A percentile compares a stretch with the other conserved stretches of the same genome.
Evolutionary conservation across 1,284 basidiomycete species (phyloP).

Genomic region (Hemileccinum hortonii): DNA sequence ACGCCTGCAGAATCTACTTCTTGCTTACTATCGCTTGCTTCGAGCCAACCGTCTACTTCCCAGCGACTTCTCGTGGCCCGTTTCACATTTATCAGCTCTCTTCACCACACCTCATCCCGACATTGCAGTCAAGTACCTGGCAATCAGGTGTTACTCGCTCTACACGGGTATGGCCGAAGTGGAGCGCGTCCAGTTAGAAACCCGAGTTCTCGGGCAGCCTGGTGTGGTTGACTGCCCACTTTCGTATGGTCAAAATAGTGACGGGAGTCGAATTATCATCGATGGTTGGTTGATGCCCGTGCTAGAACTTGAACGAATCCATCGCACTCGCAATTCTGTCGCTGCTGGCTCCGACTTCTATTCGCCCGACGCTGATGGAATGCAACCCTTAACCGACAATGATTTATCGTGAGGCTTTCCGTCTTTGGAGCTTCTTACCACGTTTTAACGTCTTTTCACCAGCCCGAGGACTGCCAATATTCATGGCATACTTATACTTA

Average conservation of each 20-base stretch:
- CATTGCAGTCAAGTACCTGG: constrained; percentile 62
- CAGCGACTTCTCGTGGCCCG: constrained; percentile 61
- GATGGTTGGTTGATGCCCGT: constrained; percentile 82
- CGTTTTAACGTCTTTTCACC: constrained; percentile 9
- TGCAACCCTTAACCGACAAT: constrained; percentile 39
- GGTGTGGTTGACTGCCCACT: constrained; percentile 59
- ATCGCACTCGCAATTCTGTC: constrained; percentile 52
- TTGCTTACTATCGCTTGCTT: constrained; percentile 81
- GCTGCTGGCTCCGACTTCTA: constrained; percentile 46
- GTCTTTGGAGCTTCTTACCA: neutral
- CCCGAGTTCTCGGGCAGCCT: constrained; percentile 55
- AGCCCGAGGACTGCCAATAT: constrained; percentile 60
- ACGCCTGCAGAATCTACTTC: constrained; percentile 64
- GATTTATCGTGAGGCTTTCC: constrained; percentile 53
- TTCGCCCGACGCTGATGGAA: constrained; percentile 34
- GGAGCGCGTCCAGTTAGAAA: constrained; percentile 66
- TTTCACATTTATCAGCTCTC: constrained; percentile 56
- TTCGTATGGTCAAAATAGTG: constrained; percentile 45
- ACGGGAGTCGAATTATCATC: constrained; percentile 43
- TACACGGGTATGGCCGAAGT: constrained; percentile 77
- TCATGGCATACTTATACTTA: constrained; percentile 63
- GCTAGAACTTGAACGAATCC: constrained; percentile 62
- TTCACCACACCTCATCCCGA: constrained; percentile 61
- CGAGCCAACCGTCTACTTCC: constrained; percentile 71
- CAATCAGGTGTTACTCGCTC: constrained; percentile 74